These are phyloP conservation scores for Daldinia loculata DNA, from an alignment of 495 filamentous ascomycete species.

Conservation along the genomic window DNA sequence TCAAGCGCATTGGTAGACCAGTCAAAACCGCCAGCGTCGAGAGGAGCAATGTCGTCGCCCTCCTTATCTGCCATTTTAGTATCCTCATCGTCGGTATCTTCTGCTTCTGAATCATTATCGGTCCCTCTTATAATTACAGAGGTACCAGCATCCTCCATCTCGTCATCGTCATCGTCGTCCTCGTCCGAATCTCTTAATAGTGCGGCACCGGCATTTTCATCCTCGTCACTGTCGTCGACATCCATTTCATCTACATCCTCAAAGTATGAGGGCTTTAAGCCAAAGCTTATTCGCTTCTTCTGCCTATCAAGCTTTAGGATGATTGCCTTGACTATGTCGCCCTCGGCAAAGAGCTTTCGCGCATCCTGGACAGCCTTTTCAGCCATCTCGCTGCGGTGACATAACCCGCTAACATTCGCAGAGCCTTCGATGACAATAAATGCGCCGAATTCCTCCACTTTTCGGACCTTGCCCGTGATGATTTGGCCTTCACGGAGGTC, in stretches of 20 bases:
- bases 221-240: slow-evolving; percentile 56
- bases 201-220: slow-evolving; percentile 58
- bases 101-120: slow-evolving; percentile 50
- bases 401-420: slow-evolving; percentile 86
- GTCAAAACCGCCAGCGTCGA: slow-evolving; percentile 85
- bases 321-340: slow-evolving; percentile 90
- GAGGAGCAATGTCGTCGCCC: slow-evolving; percentile 57
- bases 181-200: slow-evolving; percentile 57
- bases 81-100: slow-evolving; percentile 59
- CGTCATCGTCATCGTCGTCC: slow-evolving; percentile 54
- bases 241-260: slow-evolving; percentile 66
- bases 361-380: slow-evolving; percentile 81
- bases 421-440: slow-evolving; percentile 91
- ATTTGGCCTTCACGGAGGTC: slow-evolving; percentile 81
- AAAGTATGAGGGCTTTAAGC: slow-evolving; percentile 92
- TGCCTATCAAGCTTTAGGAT: slow-evolving; percentile 78
- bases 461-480: slow-evolving; percentile 87
- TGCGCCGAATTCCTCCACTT: slow-evolving; percentile 92
- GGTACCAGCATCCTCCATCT: slow-evolving; percentile 61
- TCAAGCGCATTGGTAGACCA: slow-evolving; percentile 75
- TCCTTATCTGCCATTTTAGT: slow-evolving; percentile 57
- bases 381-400: slow-evolving; percentile 89
- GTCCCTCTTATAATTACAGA: slow-evolving; percentile 60
- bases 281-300: slow-evolving; percentile 81
- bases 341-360: slow-evolving; percentile 82